A percentile compares a stretch with the other conserved stretches of the same genome.
Conservation (phyloP, 371 early-diverging fungal genomes). For the Mucor lusitanicus region DNA sequence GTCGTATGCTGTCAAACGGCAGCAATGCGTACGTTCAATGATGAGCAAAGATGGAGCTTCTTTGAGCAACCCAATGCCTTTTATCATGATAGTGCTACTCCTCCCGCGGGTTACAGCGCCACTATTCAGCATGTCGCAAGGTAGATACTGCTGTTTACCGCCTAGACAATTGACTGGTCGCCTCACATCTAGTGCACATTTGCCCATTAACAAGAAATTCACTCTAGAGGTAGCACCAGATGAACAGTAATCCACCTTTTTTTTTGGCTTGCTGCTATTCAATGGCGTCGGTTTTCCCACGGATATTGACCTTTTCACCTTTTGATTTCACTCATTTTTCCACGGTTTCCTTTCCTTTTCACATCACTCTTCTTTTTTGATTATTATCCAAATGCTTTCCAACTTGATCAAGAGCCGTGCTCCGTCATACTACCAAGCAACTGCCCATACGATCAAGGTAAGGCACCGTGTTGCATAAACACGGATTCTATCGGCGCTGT, state of each 20-base stretch:
- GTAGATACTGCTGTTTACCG: too few relatives aligned
- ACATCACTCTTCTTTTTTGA: background rate
- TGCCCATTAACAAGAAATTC: background rate
- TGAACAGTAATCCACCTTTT: background rate
- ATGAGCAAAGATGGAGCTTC: background rate
- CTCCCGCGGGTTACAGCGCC: too few relatives aligned
- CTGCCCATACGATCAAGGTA: background rate
- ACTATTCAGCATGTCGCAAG: too few relatives aligned
- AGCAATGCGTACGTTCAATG: too few relatives aligned
- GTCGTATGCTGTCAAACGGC: too few relatives aligned
- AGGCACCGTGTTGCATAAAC: background rate
- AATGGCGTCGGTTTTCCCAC: conserved; percentile 12
- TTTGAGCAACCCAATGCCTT: too few relatives aligned
- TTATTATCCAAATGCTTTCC: background rate
- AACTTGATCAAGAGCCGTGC: background rate
- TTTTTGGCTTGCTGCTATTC: background rate
- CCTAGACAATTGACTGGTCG: too few relatives aligned
- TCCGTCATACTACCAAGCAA: background rate
- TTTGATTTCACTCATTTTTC: conserved; percentile 6
- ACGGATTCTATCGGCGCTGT: background rate
- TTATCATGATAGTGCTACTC: too few relatives aligned
- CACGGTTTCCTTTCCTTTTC: conserved; percentile 3
- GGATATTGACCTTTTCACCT: conserved; percentile 3
- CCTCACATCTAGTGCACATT: background rate
- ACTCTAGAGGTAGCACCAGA: background rate